Evolutionary conservation across 257 asterid species (phyloP).

Genomic region (Solanum sejunctum): DNA sequence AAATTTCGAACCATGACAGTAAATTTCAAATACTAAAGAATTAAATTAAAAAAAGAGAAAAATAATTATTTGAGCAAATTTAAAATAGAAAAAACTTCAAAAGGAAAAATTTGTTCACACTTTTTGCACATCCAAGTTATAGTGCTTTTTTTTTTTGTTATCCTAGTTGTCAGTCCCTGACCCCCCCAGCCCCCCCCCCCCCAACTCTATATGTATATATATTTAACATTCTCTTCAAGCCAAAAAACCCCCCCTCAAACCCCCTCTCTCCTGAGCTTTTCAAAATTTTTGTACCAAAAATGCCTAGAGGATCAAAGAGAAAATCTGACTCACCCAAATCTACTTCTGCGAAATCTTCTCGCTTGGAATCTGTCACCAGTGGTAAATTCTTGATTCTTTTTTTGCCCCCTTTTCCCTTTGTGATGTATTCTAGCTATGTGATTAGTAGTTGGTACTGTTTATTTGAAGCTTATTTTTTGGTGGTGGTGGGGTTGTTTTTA

Average conservation of each 20-base stretch:
- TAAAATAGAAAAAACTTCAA: too few relatives aligned
- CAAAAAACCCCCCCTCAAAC: neutral
- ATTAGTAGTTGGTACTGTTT: neutral
- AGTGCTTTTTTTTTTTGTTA: too few relatives aligned
- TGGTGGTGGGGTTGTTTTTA: neutral
- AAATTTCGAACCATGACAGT: neutral
- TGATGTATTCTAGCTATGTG: neutral
- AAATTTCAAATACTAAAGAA: neutral
- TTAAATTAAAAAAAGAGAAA: neutral
- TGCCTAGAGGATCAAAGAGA: too few relatives aligned
- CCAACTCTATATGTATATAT: neutral
- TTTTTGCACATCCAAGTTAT: too few relatives aligned
- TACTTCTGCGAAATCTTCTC: slow-evolving; percentile 30
- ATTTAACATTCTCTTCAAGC: neutral
- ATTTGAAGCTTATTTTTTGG: neutral
- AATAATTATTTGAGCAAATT: too few relatives aligned
- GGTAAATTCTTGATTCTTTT: slow-evolving; percentile 18
- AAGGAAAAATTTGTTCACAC: too few relatives aligned
- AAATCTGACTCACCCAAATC: too few relatives aligned
- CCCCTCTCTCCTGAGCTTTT: neutral
- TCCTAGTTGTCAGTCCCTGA: too few relatives aligned
- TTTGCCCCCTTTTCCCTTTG: neutral
- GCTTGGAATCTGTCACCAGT: slow-evolving; percentile 35
- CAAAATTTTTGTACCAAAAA: slow-evolving; percentile 6
- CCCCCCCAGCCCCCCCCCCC: too few relatives aligned